Conservation (phyloP, 192 early-diverging fungal genomes). For the Piromyces finnis region DNA sequence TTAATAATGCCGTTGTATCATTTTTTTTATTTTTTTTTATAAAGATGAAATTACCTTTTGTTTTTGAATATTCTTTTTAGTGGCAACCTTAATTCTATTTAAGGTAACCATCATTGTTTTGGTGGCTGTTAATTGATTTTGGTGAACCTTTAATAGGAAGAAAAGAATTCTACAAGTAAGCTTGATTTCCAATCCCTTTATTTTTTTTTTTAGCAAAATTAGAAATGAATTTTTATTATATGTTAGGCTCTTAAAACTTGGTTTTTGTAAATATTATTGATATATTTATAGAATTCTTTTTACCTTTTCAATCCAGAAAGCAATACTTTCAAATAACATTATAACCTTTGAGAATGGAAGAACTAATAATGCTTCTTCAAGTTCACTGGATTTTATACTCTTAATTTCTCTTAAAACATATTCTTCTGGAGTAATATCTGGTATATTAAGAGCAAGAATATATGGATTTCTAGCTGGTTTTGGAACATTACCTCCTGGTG, state of each 20-base stretch:
- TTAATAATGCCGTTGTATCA: too few relatives aligned
- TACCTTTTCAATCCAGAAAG: slow-evolving; percentile 66
- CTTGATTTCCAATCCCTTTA: slow-evolving; percentile 59
- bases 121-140: slow-evolving; percentile 73
- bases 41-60: background rate
- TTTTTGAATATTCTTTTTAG: background rate
- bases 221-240: too few relatives aligned
- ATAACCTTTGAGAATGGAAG: slow-evolving; percentile 69
- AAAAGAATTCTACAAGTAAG: slow-evolving; percentile 69
- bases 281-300: too few relatives aligned
- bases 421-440: slow-evolving; percentile 44
- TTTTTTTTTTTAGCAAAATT: too few relatives aligned
- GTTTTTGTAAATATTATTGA: too few relatives aligned
- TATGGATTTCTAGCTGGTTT: slow-evolving; percentile 31
- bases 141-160: slow-evolving; percentile 70
- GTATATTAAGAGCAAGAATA: slow-evolving; percentile 37
- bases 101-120: background rate
- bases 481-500: slow-evolving; percentile 2
- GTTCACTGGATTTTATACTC: slow-evolving; percentile 60
- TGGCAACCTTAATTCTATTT: background rate
- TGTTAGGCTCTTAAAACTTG: too few relatives aligned
- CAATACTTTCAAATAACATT: slow-evolving; percentile 56
- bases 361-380: slow-evolving; percentile 78
- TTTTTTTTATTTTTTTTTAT: too few relatives aligned
- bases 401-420: slow-evolving; percentile 65